Base-by-base conservation (phyloP, 2,329 filamentous ascomycete species). In the Elsinoe ampelina region DNA sequence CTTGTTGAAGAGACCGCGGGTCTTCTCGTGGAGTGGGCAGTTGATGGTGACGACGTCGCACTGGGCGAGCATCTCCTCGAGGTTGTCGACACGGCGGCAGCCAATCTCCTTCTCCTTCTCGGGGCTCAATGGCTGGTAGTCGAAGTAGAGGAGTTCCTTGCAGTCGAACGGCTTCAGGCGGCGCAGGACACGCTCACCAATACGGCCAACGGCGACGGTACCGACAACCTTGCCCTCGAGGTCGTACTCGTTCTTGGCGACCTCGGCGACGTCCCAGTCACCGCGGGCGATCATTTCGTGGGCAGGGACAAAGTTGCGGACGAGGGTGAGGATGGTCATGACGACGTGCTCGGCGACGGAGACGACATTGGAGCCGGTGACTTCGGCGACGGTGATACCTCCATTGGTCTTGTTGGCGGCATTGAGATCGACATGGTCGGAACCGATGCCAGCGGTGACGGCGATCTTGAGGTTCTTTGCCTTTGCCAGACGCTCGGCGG, bases 11-110 rank as follows among this genome's bases (percentile, higher is more conserved):
- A 98, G 76, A 65, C 92, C 92, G 61, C 84, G 82, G 35, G 93
- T 98, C 83, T 95, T 95, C 82, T 97, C 92, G 80, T 98, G 93
- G 62, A 98, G 83, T 55, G 93, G 93, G 82, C 91, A 96, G 85
- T 98, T 98, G 80, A 98, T 97, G 71, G 93, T 98, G 74, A 98
- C 92, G 61, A 97, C 82, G 66, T 97, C 93, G 73, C 92, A 97
- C 80, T 95, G 89, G 39, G 82, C 80, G 61, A 98, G 76, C 84
- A 98, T 86, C 74, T 97, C 92, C 80, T 96, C 91, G 68, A 98
- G 84, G 68, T 72, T 81, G 50, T 92, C 86, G 59, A 97, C 90
- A 61, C 93, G 84, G 68, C 89, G 83, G 82, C 86, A 91, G 73
- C 92, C 92, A 75, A 97, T 97, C 80, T 96, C 92, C 75, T 87